A percentile compares a stretch with the other conserved stretches of the same genome.
These are phyloP conservation scores for Backusella liffmaniae DNA, from an alignment of 192 early-diverging fungal genomes.

Conservation along the genomic window DNA sequence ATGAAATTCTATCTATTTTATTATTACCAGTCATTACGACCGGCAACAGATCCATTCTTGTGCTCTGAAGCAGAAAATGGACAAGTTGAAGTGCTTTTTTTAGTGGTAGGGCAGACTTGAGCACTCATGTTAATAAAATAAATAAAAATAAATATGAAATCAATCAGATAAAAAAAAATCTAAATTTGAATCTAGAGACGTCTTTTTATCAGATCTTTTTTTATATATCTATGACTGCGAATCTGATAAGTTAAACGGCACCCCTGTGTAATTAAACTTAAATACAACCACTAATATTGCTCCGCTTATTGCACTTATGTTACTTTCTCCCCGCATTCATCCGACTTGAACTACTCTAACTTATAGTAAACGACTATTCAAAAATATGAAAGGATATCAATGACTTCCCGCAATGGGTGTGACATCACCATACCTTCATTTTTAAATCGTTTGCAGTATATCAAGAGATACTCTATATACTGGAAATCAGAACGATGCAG, in stretches of 20 bases:
- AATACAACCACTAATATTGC: not conserved
- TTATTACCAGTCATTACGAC: not conserved
- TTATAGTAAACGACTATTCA: not conserved
- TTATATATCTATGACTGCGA: constrained; percentile 6
- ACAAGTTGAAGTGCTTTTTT: not conserved
- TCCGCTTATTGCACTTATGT: not conserved
- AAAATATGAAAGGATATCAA: not conserved
- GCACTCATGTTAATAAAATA: constrained; percentile 1
- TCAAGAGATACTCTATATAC: not conserved
- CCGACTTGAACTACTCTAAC: not conserved
- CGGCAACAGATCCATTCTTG: not conserved
- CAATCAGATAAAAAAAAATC: not conserved
- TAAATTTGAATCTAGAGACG: not conserved
- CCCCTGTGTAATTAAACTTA: constrained; percentile 10
- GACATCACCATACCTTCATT: not conserved
- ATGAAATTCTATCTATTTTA: not conserved
- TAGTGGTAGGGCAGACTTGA: not conserved
- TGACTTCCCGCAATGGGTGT: not conserved
- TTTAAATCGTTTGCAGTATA: not conserved
- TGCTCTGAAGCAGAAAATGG: not conserved
- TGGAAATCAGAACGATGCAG: not conserved
- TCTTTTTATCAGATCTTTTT: constrained; percentile 17
- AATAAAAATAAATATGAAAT: constrained; percentile 3
- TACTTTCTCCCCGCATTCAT: constrained; percentile 6
- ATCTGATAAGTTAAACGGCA: constrained; percentile 14